Conservation (phyloP, 805 yeast genomes). For the Metschnikowia gruessii region DNA sequence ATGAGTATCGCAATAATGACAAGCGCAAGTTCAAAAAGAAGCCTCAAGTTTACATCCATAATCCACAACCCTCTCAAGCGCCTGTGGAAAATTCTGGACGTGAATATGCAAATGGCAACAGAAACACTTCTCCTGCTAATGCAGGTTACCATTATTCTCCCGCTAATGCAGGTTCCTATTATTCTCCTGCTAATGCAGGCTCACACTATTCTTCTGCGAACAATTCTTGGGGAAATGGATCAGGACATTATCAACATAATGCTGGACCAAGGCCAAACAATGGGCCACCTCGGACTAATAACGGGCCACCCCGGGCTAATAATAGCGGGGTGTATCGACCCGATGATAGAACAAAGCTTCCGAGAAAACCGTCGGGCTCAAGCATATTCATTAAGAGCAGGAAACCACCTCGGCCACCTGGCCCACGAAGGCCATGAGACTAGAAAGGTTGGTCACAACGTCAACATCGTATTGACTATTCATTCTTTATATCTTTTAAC, state of each 20-base stretch:
- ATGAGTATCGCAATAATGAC: neutral
- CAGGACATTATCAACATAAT: neutral
- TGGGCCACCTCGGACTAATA: conserved; percentile 12
- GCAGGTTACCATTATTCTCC: neutral
- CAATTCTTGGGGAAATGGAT: neutral
- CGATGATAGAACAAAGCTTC: conserved; percentile 4
- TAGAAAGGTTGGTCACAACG: neutral
- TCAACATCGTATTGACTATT: neutral
- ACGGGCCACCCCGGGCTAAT: conserved; percentile 12
- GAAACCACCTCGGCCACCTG: conserved; percentile 11
- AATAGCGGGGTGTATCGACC: conserved; percentile 15
- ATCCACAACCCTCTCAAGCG: neutral
- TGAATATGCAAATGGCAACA: neutral
- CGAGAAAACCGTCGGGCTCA: conserved; percentile 1
- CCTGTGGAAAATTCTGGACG: neutral
- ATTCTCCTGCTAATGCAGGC: neutral
- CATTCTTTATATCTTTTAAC: conserved; percentile 4
- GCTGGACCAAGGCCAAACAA: neutral
- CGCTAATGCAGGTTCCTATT: no score
- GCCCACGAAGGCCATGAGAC: conserved; percentile 2
- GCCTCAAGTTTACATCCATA: conserved; percentile 5
- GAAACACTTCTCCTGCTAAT: neutral
- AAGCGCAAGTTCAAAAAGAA: conserved; percentile 2
- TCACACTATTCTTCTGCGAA: neutral
- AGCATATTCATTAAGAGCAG: conserved; percentile 15